These are phyloP conservation scores for Annona cherimola DNA, from an alignment of 164 flowering plant species.

Conservation along the genomic window DNA sequence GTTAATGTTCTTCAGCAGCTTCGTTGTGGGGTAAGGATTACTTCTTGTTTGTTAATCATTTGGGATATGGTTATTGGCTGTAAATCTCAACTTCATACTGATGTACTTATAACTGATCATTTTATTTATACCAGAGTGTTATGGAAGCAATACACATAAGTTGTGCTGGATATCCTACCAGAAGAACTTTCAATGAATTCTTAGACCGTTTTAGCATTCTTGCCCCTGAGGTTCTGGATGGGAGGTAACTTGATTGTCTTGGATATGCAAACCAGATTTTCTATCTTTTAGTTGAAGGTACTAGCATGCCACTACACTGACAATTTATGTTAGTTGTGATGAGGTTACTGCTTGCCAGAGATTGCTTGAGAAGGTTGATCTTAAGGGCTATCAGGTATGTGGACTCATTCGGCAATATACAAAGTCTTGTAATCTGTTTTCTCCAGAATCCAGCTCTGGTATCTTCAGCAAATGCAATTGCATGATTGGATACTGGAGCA, in stretches of 20 bases:
- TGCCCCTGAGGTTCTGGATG: constrained; percentile 88
- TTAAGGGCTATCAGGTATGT: constrained; percentile 90
- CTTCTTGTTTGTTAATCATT: background rate
- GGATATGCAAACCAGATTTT: background rate
- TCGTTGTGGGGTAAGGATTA: constrained; percentile 92
- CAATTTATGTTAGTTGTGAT: constrained; percentile 48
- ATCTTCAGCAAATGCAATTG: too few relatives aligned
- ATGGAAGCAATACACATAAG: constrained; percentile 97
- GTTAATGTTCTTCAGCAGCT: constrained; percentile 79
- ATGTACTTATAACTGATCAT: constrained; percentile 1
- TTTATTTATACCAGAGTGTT: constrained; percentile 58
- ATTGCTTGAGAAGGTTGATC: constrained; percentile 74
- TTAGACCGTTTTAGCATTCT: constrained; percentile 91
- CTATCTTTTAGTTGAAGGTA: background rate
- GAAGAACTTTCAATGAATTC: constrained; percentile 91
- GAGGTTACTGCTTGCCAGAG: constrained; percentile 72
- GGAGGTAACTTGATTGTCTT: constrained; percentile 45
- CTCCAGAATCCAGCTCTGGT: background rate
- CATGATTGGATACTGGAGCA: too few relatives aligned
- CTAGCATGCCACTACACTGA: background rate
- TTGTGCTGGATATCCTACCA: constrained; percentile 98
- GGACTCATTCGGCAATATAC: background rate
- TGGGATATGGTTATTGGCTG: background rate
- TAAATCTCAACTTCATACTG: background rate
- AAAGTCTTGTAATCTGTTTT: background rate